Percentiles rank a stretch among this genome's conserved stretches.
Conservation (phyloP, 805 yeast species). For the Clavispora santaluciae region DNA sequence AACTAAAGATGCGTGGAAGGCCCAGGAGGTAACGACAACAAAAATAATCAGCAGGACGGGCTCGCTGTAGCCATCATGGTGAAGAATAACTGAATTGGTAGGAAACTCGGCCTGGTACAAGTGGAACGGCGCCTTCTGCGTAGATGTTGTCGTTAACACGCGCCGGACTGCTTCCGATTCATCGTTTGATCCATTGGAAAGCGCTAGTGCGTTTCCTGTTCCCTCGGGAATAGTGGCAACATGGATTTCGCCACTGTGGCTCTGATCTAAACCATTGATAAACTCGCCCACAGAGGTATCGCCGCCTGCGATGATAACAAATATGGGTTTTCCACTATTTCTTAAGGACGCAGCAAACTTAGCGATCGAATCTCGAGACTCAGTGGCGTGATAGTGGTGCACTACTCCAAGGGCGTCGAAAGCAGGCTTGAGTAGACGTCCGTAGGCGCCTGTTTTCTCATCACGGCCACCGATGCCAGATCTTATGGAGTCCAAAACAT, state of each 20-base stretch:
- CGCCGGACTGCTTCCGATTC: conserved; percentile 27
- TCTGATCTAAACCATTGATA: conserved; percentile 43
- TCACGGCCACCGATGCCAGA: conserved; percentile 43
- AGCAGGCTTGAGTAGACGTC: conserved; percentile 43
- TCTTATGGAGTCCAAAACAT: conserved; percentile 44
- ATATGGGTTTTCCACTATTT: conserved; percentile 12
- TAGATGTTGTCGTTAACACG: conserved; percentile 25
- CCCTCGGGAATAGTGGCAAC: conserved; percentile 64
- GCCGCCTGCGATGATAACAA: conserved; percentile 69
- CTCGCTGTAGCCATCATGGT: conserved; percentile 15
- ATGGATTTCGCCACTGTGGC: conserved; percentile 9
- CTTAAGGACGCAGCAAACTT: conserved; percentile 33
- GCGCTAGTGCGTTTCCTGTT: conserved; percentile 78
- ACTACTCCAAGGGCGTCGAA: conserved; percentile 27
- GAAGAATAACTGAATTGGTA: conserved; percentile 18
- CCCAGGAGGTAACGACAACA: conserved; percentile 76
- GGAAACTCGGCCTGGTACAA: conserved; percentile 44
- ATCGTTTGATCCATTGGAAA: conserved; percentile 45
- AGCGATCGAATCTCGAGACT: conserved; percentile 31
- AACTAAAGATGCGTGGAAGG: conserved; percentile 79
- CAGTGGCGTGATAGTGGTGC: conserved; percentile 43
- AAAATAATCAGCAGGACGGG: conserved; percentile 24
- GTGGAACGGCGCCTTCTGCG: conserved; percentile 31
- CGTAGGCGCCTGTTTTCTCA: conserved; percentile 32
- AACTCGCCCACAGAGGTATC: conserved; percentile 83